Base-by-base conservation (phyloP, 148 eudicot species). In the Suaeda aralocaspica region DNA sequence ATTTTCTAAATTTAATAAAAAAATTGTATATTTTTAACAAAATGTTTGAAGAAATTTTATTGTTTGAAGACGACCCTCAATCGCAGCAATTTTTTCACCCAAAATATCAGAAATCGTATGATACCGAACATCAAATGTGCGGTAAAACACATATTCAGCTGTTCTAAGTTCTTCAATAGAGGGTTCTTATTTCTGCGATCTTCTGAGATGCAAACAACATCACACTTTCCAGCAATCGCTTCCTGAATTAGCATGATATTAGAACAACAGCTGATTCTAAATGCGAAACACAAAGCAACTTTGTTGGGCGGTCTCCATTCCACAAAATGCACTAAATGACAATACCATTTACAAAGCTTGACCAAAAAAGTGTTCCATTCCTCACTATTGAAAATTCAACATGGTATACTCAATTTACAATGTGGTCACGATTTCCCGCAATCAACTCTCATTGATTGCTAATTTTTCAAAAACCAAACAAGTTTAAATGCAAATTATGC, bases 151-250 rank as follows among this genome's bases (percentile, higher is more conserved):
- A 76, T 72, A 79, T 67, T 91, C 85, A 9, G 92, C 90, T 78
- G 59, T 51, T 64, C 77, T 58, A 64, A 85, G 69, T 69, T 91
- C 90, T 71, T 84, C 78, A 22, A 4, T 66, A 22, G 90, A 85
- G 58, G 97, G 97, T 79, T 82, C 24, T 77, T 79, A 61, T 88
- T 91, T 72, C 90, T 80, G 33, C 41, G 67, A 77, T 91, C 91
- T 79, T 79, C 81, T 31, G 90, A 88, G 63, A 72, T 81, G 84
- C 97, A 88, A 34, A 91, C 73, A 77, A 88, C 84, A 80, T 82
- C 85, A 81, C 92, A 83, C 79, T 87, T 87, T 18, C 90, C 94
- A 33, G 82, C 82, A 69, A 88, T 84, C 39, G 92, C 88, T 75
- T 85, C 94, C 97, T 91, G 84, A 71, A 71, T 74, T 68, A 34